A percentile compares a stretch with the other conserved stretches of the same genome.
Evolutionary conservation across 495 filamentous ascomycete species (phyloP).

Genomic region (Penicillium egyptiacum): DNA sequence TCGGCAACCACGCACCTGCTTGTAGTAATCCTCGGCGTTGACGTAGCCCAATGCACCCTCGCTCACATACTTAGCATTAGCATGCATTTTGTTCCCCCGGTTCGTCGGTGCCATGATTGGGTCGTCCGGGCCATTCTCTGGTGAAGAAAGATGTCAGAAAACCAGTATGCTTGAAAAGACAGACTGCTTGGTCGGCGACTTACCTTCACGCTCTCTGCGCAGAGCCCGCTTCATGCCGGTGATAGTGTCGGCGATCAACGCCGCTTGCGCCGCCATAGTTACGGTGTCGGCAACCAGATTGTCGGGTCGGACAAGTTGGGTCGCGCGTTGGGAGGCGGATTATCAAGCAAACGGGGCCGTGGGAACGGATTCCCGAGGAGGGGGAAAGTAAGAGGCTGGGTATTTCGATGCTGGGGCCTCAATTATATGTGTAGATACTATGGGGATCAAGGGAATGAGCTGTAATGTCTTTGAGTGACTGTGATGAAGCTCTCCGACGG

Average conservation of each 20-base stretch:
- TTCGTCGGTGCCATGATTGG: slow-evolving; percentile 78
- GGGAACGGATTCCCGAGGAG: not conserved
- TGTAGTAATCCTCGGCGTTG: slow-evolving; percentile 75
- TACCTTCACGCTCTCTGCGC: slow-evolving; percentile 61
- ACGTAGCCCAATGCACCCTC: slow-evolving; percentile 71
- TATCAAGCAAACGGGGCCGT: not conserved
- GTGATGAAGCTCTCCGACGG: slow-evolving; percentile 30
- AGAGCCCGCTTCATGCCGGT: slow-evolving; percentile 73
- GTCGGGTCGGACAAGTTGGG: slow-evolving; percentile 22
- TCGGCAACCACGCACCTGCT: slow-evolving; percentile 61
- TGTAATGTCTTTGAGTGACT: slow-evolving; percentile 11
- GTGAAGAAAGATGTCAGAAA: slow-evolving; percentile 15
- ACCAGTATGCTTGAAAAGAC: not conserved
- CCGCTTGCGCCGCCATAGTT: slow-evolving; percentile 70
- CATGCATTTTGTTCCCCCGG: slow-evolving; percentile 88
- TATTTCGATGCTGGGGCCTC: not conserved
- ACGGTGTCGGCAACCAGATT: slow-evolving; percentile 20
- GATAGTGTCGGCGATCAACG: slow-evolving; percentile 70
- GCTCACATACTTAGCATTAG: slow-evolving; percentile 74
- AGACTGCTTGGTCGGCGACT: slow-evolving; percentile 13
- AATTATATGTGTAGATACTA: not conserved
- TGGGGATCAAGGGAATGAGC: not conserved
- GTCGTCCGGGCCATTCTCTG: slow-evolving; percentile 86
- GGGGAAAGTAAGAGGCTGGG: not conserved
- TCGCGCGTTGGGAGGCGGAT: slow-evolving; percentile 19